Evolutionary conservation across 1,139 yeast species (phyloP), one percentile per base, ranked within the genome.

Genomic region (Komagataea norvegica): DNA sequence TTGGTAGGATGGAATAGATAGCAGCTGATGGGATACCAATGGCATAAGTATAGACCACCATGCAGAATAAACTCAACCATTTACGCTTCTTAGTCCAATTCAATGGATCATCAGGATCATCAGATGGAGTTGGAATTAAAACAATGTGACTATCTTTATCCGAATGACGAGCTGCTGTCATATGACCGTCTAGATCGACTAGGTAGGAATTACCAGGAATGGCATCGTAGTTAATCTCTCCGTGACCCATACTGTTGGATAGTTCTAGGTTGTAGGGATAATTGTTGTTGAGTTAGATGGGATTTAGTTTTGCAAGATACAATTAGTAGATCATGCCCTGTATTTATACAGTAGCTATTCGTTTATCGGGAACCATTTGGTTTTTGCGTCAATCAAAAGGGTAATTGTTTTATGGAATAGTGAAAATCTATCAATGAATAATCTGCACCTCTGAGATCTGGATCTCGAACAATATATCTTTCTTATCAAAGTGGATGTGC

Each of bases 141-240:
- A 70, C 64, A 41, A 72, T 64, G 8, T 62, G 67, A 9, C 58
- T 53, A 25, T 52, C 44, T 4, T 52, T 56, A 25, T 54, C 48
- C 8, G 53, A 41, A 38, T 54, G 54, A 16, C 49, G 42, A 7
- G 53, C 56, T 20, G 33, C 26, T 3, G 44, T 46, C 23, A 56
- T 37, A 23, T 45, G 44, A 21, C 57, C 60, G 9, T 63, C 64
- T 24, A 69, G 39, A 52, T 77, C 83, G 14, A 79, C 72, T 33
- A 79, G 61, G 41, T 74, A 78, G 9, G 75, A 65, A 5, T 84
- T 78, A 19, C 86, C 86, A 1, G 86, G 86, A 26, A 77, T 67
- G 8, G 67, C 62, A 16, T 69, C 66, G 36, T 52, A 59, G 47
- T 65, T 64, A 19, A 51, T 47, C 18, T 19, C 14, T 11, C 23